A percentile compares a stretch with the other conserved stretches of the same genome.
Conservation (phyloP, 192 early-diverging fungal genomes). For the Coemansia sp. region DNA sequence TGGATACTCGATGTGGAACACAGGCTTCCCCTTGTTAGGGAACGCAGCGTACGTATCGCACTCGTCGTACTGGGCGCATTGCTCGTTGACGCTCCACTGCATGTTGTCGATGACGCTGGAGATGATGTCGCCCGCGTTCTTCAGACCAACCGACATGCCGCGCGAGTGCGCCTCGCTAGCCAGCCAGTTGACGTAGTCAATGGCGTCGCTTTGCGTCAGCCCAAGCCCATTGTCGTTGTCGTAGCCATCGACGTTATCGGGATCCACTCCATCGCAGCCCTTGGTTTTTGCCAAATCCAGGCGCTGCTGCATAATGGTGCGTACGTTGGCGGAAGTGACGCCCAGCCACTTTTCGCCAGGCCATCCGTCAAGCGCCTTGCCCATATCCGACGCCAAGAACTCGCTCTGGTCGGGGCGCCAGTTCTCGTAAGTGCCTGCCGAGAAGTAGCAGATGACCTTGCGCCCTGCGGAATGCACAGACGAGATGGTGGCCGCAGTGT, state of each 20-base stretch:
- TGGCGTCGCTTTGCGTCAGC: background rate
- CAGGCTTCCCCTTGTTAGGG: background rate
- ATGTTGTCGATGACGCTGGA: constrained; percentile 9
- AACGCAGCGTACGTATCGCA: background rate
- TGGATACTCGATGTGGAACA: constrained; percentile 8
- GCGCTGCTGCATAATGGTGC: constrained; percentile 2
- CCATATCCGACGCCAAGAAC: background rate
- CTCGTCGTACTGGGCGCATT: constrained; percentile 6
- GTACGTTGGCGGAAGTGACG: background rate
- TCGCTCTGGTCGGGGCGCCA: background rate
- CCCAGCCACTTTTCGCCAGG: background rate
- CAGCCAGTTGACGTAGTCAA: constrained; percentile 2
- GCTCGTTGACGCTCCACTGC: constrained; percentile 10
- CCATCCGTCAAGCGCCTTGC: constrained; percentile 5
- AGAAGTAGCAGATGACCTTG: constrained; percentile 10
- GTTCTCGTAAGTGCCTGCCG: constrained; percentile 6
- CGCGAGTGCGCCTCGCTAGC: constrained; percentile 8
- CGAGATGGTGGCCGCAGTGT: background rate
- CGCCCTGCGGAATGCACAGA: background rate
- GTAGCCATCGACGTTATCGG: constrained; percentile 10
- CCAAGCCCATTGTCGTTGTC: constrained; percentile 4
- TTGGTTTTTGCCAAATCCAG: constrained; percentile 6
- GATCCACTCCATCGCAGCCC: constrained; percentile 7
- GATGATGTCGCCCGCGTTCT: constrained; percentile 5
- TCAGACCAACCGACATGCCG: background rate